Evolutionary conservation across 2,329 filamentous ascomycete species (phyloP), one percentile per base, ranked within the genome.

Genomic region (Ophiocordyceps robertsii): DNA sequence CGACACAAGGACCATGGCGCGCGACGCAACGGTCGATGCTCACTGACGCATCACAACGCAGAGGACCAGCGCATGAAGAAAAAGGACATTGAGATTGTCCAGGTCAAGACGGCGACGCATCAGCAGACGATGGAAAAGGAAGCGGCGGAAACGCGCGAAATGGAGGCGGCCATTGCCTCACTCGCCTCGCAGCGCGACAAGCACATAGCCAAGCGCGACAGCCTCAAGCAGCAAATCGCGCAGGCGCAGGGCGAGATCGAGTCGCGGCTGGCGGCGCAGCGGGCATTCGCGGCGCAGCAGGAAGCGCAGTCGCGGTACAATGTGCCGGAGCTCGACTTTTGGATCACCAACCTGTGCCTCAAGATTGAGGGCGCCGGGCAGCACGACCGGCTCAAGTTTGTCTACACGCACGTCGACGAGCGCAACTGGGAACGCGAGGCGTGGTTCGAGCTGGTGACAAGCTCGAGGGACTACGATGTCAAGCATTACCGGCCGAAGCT

Each of bases 41-140:
- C 11, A 27, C 6, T 4, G 24, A 30, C 9, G 11, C 33, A n/a
- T 4, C 21, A 16, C 11, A 16, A 32, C 39, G 14, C 60, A 94
- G 89, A 95, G 77, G 85, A 94, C 63, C 81, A 94, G 59, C 82
- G 86, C 47, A 88, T 90, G 78, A 86, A 84, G 66, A 84, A 83
- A 55, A 84, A 83, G 55, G 84, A 89, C 55, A 88, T 95, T 49
- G 84, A 93, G 56, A 90, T 94, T 48, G 67, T 86, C 7, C 73
- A 82, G 45, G 73, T 82, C 56, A 85, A 86, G 55, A 76, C 77
- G 36, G 72, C 70, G 41, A 78, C 78, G 5, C 80, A 87, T 61
- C 77, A 82, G 49, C 79, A 87, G 48, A 84, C 73, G 4, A 69
- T 89, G n/a, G 70, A 76, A 42, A 87, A 86, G 56, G 85, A 92